phyloP scores from a whole-genome alignment of 768 basidiomycete genomes.

The Boletus speciosus region DNA sequence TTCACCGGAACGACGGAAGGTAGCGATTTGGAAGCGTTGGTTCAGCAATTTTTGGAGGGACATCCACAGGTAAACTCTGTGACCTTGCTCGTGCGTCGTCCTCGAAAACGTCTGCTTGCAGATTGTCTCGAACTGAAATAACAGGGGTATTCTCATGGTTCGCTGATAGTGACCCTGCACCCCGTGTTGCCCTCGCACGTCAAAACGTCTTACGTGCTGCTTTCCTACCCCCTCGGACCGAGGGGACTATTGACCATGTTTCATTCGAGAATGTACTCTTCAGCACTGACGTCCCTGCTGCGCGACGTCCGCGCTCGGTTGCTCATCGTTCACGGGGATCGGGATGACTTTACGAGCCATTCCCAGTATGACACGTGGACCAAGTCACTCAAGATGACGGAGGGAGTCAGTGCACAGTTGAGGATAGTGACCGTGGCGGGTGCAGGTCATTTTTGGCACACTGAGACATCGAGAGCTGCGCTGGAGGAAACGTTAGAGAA shows the following conservation, averaged over 20 bases:
- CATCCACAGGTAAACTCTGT: constrained; percentile 46
- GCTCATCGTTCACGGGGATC: constrained; percentile 63
- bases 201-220: constrained; percentile 59
- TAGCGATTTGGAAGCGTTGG: constrained; percentile 62
- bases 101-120: neutral
- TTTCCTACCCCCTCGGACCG: constrained; percentile 76
- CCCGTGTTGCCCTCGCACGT: constrained; percentile 49
- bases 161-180: constrained; percentile 66
- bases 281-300: constrained; percentile 49
- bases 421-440: constrained; percentile 38
- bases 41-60: constrained; percentile 48
- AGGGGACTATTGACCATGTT: constrained; percentile 70
- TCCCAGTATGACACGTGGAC: constrained; percentile 57
- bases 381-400: constrained; percentile 32
- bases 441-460: constrained; percentile 70
- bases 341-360: constrained; percentile 65
- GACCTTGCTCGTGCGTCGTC: constrained; percentile 55
- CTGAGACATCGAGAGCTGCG: constrained; percentile 20
- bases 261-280: constrained; percentile 50
- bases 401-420: constrained; percentile 27
- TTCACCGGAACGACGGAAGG: constrained; percentile 70
- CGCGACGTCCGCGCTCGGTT: constrained; percentile 45
- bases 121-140: constrained; percentile 5
- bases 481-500: constrained; percentile 18
- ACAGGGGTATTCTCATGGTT: constrained; percentile 82